These are phyloP conservation scores for Carex parvula DNA, from an alignment of 176 grass and related monocot genomes.

Conservation along the genomic window DNA sequence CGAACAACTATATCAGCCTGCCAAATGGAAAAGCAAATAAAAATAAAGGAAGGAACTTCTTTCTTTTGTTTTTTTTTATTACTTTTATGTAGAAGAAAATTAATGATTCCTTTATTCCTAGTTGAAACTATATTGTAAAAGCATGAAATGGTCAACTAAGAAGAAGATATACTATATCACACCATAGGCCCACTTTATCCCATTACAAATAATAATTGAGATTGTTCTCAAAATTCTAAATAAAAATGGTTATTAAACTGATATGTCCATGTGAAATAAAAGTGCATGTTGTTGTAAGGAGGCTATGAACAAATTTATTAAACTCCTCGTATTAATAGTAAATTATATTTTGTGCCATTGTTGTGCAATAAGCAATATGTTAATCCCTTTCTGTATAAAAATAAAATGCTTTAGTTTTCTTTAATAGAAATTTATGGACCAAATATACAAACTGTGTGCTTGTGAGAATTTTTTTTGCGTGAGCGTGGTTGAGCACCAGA, in stretches of 20 bases:
- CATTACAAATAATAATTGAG: neutral
- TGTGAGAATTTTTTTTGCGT: neutral
- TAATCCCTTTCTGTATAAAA: too few relatives aligned
- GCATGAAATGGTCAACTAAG: neutral
- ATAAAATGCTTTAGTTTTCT: too few relatives aligned
- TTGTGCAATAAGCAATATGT: neutral
- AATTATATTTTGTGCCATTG: neutral
- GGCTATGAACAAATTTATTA: neutral
- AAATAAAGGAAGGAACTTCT: neutral
- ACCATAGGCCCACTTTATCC: neutral
- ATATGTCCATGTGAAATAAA: neutral
- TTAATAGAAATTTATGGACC: too few relatives aligned
- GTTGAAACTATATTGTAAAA: neutral
- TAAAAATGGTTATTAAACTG: neutral
- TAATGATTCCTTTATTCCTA: neutral
- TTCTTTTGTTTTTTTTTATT: neutral
- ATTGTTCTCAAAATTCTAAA: neutral
- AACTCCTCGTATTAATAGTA: neutral
- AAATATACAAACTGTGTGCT: neutral
- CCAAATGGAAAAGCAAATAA: neutral
- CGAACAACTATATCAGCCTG: conserved; percentile 74
- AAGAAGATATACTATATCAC: neutral
- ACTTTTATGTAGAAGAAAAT: too few relatives aligned
- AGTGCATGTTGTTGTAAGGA: neutral
- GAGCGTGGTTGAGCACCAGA: neutral